A percentile compares a stretch with the other conserved stretches of the same genome.
Conservation (phyloP, 768 basidiomycete species). For the Butyriboletus loyo region DNA sequence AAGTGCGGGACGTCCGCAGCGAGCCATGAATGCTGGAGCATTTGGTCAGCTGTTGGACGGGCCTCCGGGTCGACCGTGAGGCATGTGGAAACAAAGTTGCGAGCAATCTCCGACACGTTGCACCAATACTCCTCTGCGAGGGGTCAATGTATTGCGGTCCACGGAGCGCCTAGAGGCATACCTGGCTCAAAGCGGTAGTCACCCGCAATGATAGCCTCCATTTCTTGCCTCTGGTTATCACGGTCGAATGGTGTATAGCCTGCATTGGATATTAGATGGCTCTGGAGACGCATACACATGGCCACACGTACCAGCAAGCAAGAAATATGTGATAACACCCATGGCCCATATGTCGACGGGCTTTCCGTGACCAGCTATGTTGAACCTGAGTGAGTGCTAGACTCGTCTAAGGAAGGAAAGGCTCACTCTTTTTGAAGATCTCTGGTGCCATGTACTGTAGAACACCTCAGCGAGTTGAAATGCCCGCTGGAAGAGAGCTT, state of each 20-base stretch:
- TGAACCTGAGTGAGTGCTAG: background rate
- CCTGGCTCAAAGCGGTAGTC: constrained; percentile 90
- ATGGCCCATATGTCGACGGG: constrained; percentile 98
- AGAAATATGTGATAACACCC: constrained; percentile 97
- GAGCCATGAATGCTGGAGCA: constrained; percentile 69
- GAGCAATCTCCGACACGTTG: constrained; percentile 79
- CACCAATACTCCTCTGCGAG: constrained; percentile 76
- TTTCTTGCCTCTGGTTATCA: constrained; percentile 83
- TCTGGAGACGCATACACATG: background rate
- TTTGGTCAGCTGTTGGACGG: constrained; percentile 76
- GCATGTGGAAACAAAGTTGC: constrained; percentile 77
- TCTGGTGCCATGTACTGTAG: constrained; percentile 90
- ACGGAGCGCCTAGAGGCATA: constrained; percentile 8
- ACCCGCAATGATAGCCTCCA: constrained; percentile 91
- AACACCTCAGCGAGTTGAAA: constrained; percentile 4
- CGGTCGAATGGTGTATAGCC: constrained; percentile 98
- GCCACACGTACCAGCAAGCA: constrained; percentile 58
- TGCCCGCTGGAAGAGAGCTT: constrained; percentile 24
- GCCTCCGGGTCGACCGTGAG: constrained; percentile 78
- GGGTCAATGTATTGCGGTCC: background rate
- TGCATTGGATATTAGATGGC: constrained; percentile 10
- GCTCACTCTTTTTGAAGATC: constrained; percentile 86
- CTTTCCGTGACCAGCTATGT: constrained; percentile 82
- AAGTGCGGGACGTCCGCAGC: constrained; percentile 66
- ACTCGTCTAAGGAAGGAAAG: background rate